Conservation (phyloP, 257 asterid species). For the Nemophila menziesii region DNA sequence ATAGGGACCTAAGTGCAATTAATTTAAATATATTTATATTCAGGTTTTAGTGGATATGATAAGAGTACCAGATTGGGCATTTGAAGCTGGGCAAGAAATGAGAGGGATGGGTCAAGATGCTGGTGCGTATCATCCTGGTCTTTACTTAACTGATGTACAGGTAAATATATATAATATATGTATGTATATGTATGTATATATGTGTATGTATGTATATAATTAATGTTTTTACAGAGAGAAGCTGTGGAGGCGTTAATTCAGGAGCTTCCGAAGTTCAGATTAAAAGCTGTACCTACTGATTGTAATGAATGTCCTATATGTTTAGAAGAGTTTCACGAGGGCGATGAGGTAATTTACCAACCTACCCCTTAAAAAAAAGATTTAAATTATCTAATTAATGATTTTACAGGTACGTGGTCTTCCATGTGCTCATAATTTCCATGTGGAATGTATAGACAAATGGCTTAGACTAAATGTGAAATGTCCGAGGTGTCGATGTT, state of each 20-base stretch:
- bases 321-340: constrained; percentile 81
- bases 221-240: constrained; percentile 52
- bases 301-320: constrained; percentile 97
- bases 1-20: background rate
- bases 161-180: too few relatives aligned
- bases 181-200: background rate
- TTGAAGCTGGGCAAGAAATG: constrained; percentile 95
- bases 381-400: background rate
- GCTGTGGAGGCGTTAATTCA: constrained; percentile 95
- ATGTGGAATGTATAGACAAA: constrained; percentile 92
- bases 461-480: constrained; percentile 89
- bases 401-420: constrained; percentile 78
- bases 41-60: constrained; percentile 92
- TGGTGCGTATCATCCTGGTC: constrained; percentile 78
- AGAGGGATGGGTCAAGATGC: constrained; percentile 95
- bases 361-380: background rate
- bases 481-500: constrained; percentile 96
- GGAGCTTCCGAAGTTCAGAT: constrained; percentile 80
- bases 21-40: constrained; percentile 9
- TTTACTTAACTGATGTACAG: constrained; percentile 89
- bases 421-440: constrained; percentile 98
- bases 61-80: constrained; percentile 94
- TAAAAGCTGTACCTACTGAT: constrained; percentile 90
- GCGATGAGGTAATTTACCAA: constrained; percentile 56
- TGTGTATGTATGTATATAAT: background rate